Base-by-base conservation (phyloP, 306 rosid genomes). In the Acacia crassicarpa region DNA sequence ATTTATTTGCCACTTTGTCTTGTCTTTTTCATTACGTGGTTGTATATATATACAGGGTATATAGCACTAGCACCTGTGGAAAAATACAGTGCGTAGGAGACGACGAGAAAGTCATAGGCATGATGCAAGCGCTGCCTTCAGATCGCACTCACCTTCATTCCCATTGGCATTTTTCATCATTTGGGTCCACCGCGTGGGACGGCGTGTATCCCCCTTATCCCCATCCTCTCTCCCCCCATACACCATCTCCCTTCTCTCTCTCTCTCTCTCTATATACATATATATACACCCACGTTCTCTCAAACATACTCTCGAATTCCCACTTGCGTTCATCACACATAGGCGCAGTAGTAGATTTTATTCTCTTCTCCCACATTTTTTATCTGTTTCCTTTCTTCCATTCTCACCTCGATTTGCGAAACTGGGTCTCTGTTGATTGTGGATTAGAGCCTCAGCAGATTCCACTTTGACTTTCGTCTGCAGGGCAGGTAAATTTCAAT, bases 391-490 rank as follows among this genome's bases (percentile, higher is more conserved):
- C 22, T 79, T 63, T 82, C 88, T 80, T 53, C 5, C 74, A 46
- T 19, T 68, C 73, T 84, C 78, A 69, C 88, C 90, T 86, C 89
- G 88, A 81, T 84, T 89, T 38, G 75, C 63, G 76, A 74, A 85
- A 80, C 89, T 80, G 83, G 85, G 86, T 83, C 72, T 78, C 41
- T 82, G 54, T 76, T 73, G 88, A 81, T 89, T 85, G 76, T 78
- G 83, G 81, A 61, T 71, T 83, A 6, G 87, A 84, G 89, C 84
- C 87, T 71, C 90, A 72, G 46, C 82, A 63, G 67, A 82, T 78
- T 85, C 80, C 83, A 61, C 81, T 80, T 86, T 83, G 93, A 93
- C 94, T 90, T 85, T 83, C 8, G 69, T 84, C 61, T 77, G 79
- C 84, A 58, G 65, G 2, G 14, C 13, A 56, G 27, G 27, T 56